Evolutionary conservation across 2,329 filamentous ascomycete genomes (phyloP).

Genomic region (Cladosporium phlei): DNA sequence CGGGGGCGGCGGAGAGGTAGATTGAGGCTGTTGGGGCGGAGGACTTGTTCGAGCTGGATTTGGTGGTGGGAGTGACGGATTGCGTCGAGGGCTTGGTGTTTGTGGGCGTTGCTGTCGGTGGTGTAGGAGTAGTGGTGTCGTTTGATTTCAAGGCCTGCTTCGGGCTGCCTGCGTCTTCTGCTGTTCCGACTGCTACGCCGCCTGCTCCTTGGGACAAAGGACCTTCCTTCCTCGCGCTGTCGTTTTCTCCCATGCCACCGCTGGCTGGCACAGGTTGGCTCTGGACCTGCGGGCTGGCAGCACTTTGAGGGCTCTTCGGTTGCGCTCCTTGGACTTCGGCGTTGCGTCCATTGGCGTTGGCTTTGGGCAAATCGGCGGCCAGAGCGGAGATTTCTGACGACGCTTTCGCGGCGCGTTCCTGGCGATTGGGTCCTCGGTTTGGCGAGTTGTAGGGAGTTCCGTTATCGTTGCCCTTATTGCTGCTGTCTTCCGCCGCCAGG

Average conservation of each 20-base stretch:
- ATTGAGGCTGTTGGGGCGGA: background rate
- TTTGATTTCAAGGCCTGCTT: too few species aligned
- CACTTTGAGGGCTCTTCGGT: background rate
- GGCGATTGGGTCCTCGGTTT: slow-evolving; percentile 19
- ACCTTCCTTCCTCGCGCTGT: slow-evolving; percentile 19
- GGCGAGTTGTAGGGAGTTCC: slow-evolving; percentile 17
- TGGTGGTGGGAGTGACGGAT: too few species aligned
- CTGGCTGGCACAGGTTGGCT: slow-evolving; percentile 9
- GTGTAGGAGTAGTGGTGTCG: too few species aligned
- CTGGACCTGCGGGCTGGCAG: slow-evolving; percentile 5
- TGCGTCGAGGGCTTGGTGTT: too few species aligned
- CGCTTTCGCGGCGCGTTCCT: slow-evolving; percentile 25
- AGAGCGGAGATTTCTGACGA: slow-evolving; percentile 25
- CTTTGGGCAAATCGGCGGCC: slow-evolving; percentile 13
- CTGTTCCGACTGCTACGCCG: background rate
- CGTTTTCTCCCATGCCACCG: slow-evolving; percentile 24
- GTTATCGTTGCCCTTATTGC: slow-evolving; percentile 1
- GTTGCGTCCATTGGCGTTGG: slow-evolving; percentile 6
- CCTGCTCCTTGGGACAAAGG: slow-evolving; percentile 19
- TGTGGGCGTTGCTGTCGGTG: too few species aligned
- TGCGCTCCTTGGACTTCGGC: slow-evolving; percentile 9
- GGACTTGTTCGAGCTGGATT: background rate
- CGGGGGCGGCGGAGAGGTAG: slow-evolving; percentile 18
- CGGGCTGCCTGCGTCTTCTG: background rate
- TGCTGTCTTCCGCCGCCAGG: slow-evolving; percentile 11